Evolutionary conservation across 2,329 filamentous ascomycete genomes (phyloP), one percentile per base, ranked within the genome.

Genomic region (Penicillium sp.): DNA sequence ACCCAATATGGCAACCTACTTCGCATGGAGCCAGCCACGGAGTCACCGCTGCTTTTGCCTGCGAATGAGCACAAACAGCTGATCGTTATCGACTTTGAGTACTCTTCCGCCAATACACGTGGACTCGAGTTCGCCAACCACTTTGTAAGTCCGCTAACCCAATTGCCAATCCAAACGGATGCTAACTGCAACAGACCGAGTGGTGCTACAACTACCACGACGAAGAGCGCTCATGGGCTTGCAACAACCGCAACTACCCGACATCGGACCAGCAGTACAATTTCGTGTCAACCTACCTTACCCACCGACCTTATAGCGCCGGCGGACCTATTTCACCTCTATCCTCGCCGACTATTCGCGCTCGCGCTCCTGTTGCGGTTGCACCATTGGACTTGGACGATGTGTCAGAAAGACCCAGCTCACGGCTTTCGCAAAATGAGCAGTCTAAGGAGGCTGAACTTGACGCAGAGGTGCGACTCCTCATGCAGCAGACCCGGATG

Each of bases 201-300:
- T 99, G 94, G 94, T 90, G 91, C 67, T 97, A 97, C 81, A 93
- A 99, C 76, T 99, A 99, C 76, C 93, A 97, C 72, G 87, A 94
- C 71, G 75, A 85, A 3, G 78, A 80, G 29, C 77, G 77, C 33
- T 80, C 91, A 0, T 86, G 85, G 78, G 84, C 81, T 27, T 93
- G 90, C 80, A 86, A 88, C 68, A 84, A 84, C 6, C 77, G 79
- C 53, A 75, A 78, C 53, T 99, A 96, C 75, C 94, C 94, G 0
- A 91, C 82, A 0, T 77, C 82, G 0, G 89, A 93, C 56, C 89
- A 97, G 73, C 94, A 97, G 71, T 83, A 84, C 60, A 89, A 89
- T 37, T 97, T 97, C 75, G 82, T 99, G 68, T 85, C 87, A 50
- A 88, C 92, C 9, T 99, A 99, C 69, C 84, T 97, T 52, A 86